Conservation (phyloP, 1,284 basidiomycete genomes). For the Ganoderma lucidum region DNA sequence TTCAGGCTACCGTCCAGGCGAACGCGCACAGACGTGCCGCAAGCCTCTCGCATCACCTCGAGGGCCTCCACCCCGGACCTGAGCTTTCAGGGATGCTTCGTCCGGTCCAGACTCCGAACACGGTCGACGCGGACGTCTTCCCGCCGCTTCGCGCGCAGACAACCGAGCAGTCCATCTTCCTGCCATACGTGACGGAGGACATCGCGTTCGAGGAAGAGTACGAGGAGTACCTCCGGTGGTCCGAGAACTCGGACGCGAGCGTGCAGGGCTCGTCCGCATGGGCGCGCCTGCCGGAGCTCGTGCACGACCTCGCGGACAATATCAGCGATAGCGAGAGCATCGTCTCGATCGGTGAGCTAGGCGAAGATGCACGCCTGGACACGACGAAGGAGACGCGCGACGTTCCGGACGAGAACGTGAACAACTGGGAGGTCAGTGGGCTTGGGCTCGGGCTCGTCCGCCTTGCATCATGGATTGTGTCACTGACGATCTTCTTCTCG, state of each 20-base stretch:
- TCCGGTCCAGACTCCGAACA: conserved; percentile 78
- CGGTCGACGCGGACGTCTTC: conserved; percentile 82
- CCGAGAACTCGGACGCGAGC: conserved; percentile 54
- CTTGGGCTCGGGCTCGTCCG: not conserved
- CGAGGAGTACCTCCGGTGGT: conserved; percentile 84
- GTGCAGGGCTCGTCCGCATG: conserved; percentile 70
- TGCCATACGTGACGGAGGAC: conserved; percentile 86
- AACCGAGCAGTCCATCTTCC: conserved; percentile 83
- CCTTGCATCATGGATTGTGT: conserved; percentile 11
- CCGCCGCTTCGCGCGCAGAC: conserved; percentile 84
- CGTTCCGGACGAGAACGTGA: conserved; percentile 79
- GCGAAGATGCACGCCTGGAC: conserved; percentile 77
- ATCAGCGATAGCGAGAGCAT: conserved; percentile 94
- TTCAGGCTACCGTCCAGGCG: conserved; percentile 62
- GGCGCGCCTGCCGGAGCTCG: conserved; percentile 76
- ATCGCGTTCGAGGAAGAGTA: conserved; percentile 90
- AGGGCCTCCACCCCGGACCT: conserved; percentile 78
- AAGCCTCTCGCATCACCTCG: conserved; percentile 81
- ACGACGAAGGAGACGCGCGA: conserved; percentile 65
- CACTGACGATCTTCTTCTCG: not conserved
- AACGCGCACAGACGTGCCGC: conserved; percentile 75
- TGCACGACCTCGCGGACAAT: conserved; percentile 75
- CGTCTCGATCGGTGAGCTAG: conserved; percentile 86
- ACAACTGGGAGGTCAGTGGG: conserved; percentile 89
- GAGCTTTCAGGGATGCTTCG: conserved; percentile 78